These are phyloP conservation scores for Macroventuria anomochaeta DNA, from an alignment of 2,329 filamentous ascomycete genomes.

Conservation along the genomic window DNA sequence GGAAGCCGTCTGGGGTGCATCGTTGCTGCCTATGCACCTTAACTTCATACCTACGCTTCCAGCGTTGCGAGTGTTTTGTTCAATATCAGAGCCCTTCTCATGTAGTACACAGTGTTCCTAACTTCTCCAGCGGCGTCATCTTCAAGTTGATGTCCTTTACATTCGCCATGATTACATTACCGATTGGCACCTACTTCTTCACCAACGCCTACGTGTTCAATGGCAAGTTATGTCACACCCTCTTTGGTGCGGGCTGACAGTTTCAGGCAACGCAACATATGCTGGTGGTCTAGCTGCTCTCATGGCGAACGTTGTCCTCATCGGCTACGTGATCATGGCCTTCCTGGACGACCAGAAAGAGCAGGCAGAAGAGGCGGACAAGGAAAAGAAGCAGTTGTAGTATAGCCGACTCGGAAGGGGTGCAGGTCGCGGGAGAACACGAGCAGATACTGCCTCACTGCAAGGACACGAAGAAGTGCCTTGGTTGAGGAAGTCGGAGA, in stretches of 20 bases:
- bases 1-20: no score
- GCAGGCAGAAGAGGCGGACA: slow-evolving; percentile 53
- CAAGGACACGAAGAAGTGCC: no score
- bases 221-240: slow-evolving; percentile 60
- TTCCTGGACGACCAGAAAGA: slow-evolving; percentile 80
- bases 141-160: slow-evolving; percentile 90
- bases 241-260: not conserved
- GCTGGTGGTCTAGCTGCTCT: slow-evolving; percentile 85
- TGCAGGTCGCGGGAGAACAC: no score
- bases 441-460: no score
- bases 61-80: no score
- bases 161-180: slow-evolving; percentile 84
- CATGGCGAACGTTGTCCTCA: slow-evolving; percentile 87
- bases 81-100: not conserved
- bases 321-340: slow-evolving; percentile 90
- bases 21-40: no score
- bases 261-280: slow-evolving; percentile 81
- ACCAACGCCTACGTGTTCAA: slow-evolving; percentile 78
- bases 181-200: slow-evolving; percentile 87
- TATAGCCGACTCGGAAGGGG: not conserved
- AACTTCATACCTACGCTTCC: no score
- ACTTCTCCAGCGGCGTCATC: slow-evolving; percentile 72
- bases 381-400: slow-evolving; percentile 43
- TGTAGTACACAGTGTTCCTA: not conserved
- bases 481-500: no score